A percentile compares a stretch with the other conserved stretches of the same genome.
phyloP scores from a whole-genome alignment of 2,329 filamentous ascomycete genomes.

The Plectosphaerella cucumerina region DNA sequence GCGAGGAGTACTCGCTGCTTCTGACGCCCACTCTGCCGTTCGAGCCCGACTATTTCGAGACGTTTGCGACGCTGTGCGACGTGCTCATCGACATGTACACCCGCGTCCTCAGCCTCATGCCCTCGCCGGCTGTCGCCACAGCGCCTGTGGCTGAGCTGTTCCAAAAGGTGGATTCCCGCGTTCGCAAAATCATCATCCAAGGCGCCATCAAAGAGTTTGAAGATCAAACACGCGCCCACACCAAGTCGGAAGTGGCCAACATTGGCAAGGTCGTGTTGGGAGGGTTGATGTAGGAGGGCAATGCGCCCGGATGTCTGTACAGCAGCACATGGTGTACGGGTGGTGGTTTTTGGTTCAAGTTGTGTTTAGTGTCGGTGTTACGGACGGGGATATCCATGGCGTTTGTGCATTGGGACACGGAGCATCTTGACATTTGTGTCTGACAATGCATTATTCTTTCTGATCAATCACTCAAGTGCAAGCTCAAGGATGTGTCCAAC shows the following conservation, averaged over 20 bases:
- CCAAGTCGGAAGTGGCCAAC: slow-evolving; percentile 77
- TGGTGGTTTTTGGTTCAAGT: background rate
- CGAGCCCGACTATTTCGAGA: slow-evolving; percentile 95
- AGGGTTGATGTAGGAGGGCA: slow-evolving; percentile 63
- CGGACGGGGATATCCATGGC: slow-evolving; percentile 12
- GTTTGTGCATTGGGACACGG: background rate
- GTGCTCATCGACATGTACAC: slow-evolving; percentile 91
- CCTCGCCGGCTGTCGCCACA: slow-evolving; percentile 69
- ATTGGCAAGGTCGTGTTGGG: slow-evolving; percentile 87
- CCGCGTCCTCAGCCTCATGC: slow-evolving; percentile 69
- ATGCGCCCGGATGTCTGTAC: background rate
- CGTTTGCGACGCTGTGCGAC: slow-evolving; percentile 92
- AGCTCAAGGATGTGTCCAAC: too few species aligned
- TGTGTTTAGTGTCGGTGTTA: slow-evolving; percentile 3
- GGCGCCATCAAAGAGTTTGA: slow-evolving; percentile 91
- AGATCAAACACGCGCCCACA: slow-evolving; percentile 70
- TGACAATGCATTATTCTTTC: too few species aligned
- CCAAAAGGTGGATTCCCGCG: slow-evolving; percentile 77
- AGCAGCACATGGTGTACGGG: background rate
- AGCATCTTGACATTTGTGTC: too few species aligned
- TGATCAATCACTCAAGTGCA: too few species aligned
- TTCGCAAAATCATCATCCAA: slow-evolving; percentile 85
- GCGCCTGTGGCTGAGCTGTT: slow-evolving; percentile 77
- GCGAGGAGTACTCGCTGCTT: slow-evolving; percentile 84
- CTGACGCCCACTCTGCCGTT: slow-evolving; percentile 92